Percentiles rank a stretch among this genome's conserved stretches.
These are phyloP conservation scores for Monosporascus cannonballus DNA, from an alignment of 2,329 filamentous ascomycete species.

Conservation along the genomic window DNA sequence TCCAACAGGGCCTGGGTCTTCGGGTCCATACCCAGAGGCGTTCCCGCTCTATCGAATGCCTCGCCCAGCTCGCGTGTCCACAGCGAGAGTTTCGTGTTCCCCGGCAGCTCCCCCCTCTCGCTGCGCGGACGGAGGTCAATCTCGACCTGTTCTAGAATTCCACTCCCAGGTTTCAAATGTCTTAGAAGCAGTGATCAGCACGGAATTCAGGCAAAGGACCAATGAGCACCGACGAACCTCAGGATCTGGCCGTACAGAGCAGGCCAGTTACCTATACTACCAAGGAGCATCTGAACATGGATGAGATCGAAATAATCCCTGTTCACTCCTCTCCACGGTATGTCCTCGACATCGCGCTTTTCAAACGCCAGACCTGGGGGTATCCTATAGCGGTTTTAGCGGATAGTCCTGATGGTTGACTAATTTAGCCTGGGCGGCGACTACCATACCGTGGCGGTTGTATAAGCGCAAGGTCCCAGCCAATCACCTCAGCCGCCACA, in stretches of 20 bases:
- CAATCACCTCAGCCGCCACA: slow-evolving; percentile 22
- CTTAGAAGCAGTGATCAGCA: slow-evolving; percentile 35
- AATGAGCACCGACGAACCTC: slow-evolving; percentile 39
- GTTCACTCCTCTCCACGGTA: slow-evolving; percentile 52
- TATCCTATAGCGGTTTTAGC: slow-evolving; percentile 46
- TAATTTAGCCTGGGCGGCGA: not conserved
- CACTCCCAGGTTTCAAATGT: slow-evolving; percentile 69
- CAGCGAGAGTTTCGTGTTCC: slow-evolving; percentile 50
- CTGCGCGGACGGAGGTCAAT: slow-evolving; percentile 75
- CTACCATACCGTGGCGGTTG: slow-evolving; percentile 29
- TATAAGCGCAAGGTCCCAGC: slow-evolving; percentile 32
- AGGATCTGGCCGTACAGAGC: slow-evolving; percentile 66
- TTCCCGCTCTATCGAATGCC: slow-evolving; percentile 59
- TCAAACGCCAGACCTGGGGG: slow-evolving; percentile 63
- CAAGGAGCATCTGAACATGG: slow-evolving; percentile 72
- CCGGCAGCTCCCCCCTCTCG: slow-evolving; percentile 57
- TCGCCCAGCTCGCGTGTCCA: slow-evolving; percentile 67
- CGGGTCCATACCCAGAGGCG: slow-evolving; percentile 56
- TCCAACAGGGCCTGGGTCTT: slow-evolving; percentile 55
- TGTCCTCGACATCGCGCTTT: slow-evolving; percentile 69
- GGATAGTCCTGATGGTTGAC: slow-evolving; percentile 9
- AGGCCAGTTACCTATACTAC: slow-evolving; percentile 72
- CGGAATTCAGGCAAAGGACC: not conserved
- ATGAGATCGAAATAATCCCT: slow-evolving; percentile 69
- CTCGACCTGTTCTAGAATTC: slow-evolving; percentile 81